Evolutionary conservation across 176 grass and related monocot genomes (phyloP).

Genomic region (Oryza coarctata): DNA sequence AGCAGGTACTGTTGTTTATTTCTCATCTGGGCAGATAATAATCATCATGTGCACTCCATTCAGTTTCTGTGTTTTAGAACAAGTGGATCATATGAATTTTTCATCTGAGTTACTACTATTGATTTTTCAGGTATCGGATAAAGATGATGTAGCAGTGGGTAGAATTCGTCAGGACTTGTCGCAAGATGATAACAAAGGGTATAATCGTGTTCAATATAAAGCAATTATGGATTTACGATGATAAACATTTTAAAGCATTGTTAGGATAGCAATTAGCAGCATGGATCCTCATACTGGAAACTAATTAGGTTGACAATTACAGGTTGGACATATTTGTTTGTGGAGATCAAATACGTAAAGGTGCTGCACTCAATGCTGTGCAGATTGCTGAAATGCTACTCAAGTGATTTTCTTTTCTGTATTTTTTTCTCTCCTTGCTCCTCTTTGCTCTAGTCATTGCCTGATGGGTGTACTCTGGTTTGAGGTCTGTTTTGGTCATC

Average conservation of each 20-base stretch:
- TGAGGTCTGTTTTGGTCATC: slow-evolving; percentile 33
- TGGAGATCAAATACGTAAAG: slow-evolving; percentile 98
- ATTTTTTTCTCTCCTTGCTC: neutral
- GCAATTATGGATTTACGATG: neutral
- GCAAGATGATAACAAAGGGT: slow-evolving; percentile 84
- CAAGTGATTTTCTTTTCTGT: slow-evolving; percentile 36
- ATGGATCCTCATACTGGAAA: neutral
- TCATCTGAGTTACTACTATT: neutral
- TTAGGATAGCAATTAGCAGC: neutral
- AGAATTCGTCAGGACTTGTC: slow-evolving; percentile 91
- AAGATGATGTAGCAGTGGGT: slow-evolving; percentile 90
- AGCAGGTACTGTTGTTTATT: neutral
- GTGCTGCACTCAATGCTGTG: slow-evolving; percentile 92
- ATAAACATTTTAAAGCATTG: neutral
- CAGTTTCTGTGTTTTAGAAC: neutral
- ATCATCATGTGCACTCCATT: neutral
- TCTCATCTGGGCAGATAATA: neutral
- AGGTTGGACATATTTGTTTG: slow-evolving; percentile 97
- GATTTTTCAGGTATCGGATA: slow-evolving; percentile 77
- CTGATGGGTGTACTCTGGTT: slow-evolving; percentile 1
- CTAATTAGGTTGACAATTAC: slow-evolving; percentile 27
- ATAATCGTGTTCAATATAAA: slow-evolving; percentile 13
- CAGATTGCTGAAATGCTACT: slow-evolving; percentile 96
- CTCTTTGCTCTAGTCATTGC: neutral
- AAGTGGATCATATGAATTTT: neutral